These are phyloP conservation scores for Clarireedia paspali DNA, from an alignment of 2,329 filamentous ascomycete species.

Conservation along the genomic window DNA sequence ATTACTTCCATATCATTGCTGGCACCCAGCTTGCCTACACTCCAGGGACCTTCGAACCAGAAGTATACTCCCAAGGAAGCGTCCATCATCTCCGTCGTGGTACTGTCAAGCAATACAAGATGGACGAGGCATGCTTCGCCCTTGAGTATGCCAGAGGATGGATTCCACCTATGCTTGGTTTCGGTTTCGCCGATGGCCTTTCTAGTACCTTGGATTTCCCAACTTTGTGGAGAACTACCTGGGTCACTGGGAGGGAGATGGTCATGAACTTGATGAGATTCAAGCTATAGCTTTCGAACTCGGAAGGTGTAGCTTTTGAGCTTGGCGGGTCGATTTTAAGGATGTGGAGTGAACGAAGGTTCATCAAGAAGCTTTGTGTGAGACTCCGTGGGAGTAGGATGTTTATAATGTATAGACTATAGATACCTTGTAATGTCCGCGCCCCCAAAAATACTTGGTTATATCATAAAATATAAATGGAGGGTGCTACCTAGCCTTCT, in stretches of 20 bases:
- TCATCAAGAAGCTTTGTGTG: background rate
- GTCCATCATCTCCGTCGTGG: conserved; percentile 68
- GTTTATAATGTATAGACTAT: background rate
- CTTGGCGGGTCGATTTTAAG: background rate
- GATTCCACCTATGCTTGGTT: conserved; percentile 90
- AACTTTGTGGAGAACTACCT: conserved; percentile 75
- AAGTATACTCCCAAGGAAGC: conserved; percentile 61
- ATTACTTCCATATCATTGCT: conserved; percentile 87
- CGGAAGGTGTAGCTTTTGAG: background rate
- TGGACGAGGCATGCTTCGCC: conserved; percentile 69
- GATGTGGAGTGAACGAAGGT: background rate
- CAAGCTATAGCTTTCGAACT: background rate
- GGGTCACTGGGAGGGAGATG: conserved; percentile 71
- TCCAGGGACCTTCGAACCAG: conserved; percentile 57
- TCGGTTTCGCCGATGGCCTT: conserved; percentile 77
- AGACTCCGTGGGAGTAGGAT: background rate
- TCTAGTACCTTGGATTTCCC: conserved; percentile 75
- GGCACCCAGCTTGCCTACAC: conserved; percentile 72
- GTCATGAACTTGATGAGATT: conserved; percentile 55
- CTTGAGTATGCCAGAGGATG: conserved; percentile 80
- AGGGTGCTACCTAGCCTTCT: too few relatives aligned
- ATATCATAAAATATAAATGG: background rate
- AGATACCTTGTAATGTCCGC: background rate
- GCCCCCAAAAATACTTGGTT: too few relatives aligned
- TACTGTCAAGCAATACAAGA: conserved; percentile 73